A percentile compares a stretch with the other conserved stretches of the same genome.
Evolutionary conservation across 768 basidiomycete genomes (phyloP).

Genomic region (Lepiota venenata): DNA sequence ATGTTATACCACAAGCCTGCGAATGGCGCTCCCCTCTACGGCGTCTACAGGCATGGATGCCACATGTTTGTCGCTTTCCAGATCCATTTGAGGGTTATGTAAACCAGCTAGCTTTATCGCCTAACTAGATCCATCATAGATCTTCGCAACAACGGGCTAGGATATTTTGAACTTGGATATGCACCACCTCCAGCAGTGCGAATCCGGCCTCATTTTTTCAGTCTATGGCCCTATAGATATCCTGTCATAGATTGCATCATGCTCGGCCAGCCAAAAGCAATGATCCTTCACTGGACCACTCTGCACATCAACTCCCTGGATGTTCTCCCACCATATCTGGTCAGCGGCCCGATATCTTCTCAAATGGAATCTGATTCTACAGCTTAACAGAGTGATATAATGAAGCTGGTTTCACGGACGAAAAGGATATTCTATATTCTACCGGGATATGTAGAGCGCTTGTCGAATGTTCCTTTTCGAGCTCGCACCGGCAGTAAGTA

Average conservation of each 20-base stretch:
- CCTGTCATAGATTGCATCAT: conserved; percentile 79
- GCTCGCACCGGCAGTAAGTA: conserved; percentile 54
- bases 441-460: conserved; percentile 54
- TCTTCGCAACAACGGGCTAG: background rate
- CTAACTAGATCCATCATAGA: background rate
- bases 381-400: conserved; percentile 56
- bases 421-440: conserved; percentile 9
- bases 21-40: background rate
- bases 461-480: conserved; percentile 58
- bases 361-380: conserved; percentile 1
- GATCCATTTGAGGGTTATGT: background rate
- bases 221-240: conserved; percentile 69
- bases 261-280: conserved; percentile 57
- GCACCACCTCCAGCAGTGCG: conserved; percentile 57
- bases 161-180: background rate
- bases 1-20: background rate
- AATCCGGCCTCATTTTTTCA: conserved; percentile 73
- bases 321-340: conserved; percentile 80
- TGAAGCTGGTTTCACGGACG: conserved; percentile 12
- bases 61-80: background rate
- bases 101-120: background rate
- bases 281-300: conserved; percentile 62
- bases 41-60: background rate
- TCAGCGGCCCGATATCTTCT: conserved; percentile 22
- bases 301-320: conserved; percentile 72